Evolutionary conservation across 345 rosid genomes (phyloP), one percentile per base, ranked within the genome.

Genomic region (Acer campestre): DNA sequence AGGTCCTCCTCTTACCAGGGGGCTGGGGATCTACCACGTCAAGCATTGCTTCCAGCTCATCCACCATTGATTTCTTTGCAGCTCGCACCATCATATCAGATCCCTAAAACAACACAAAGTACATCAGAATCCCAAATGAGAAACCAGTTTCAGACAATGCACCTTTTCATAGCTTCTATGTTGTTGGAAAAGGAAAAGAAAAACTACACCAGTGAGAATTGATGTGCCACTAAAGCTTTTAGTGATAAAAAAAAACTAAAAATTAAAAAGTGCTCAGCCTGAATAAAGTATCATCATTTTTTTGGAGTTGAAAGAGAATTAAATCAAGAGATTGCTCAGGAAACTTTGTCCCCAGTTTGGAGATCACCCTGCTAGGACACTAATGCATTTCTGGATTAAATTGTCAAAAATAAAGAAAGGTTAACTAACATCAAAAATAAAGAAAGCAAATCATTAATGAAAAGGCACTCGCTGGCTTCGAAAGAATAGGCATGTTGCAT

Each of bases 11-110:
- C 77, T 80, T 90, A 65, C 94, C 90, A 0, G 80, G 72, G 13
- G 98, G 96, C 70, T 94, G 94, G 31, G 99, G 97, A 67, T 96
- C 98, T 59, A 96, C 93, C 74, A 80, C 94, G 4, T 96, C 98
- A 11, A 96, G 88, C 97, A 94, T 92, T 25, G 94, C 91, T 87
- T 96, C 98, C 74, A 96, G 87, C 82, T 96, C 98, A 68, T 89
- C 97, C 71, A 94, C 86, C 95, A 96, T 94, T 4, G 95, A 88
- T 77, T 85, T 90, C 87, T 92, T 96, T 0, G 97, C 87, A 56
- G 87, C 59, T 80, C 99, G 82, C 74, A 92, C 98, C 93, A 91
- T 92, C 22, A 88, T 73, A 87, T 96, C 98, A 83, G 82, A 86
- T 59, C 98, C 99, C 98, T 93, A 58, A 31, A 14, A 65, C 42